Conservation (phyloP, 257 asterid genomes). For the Solanum gandarillasii region DNA sequence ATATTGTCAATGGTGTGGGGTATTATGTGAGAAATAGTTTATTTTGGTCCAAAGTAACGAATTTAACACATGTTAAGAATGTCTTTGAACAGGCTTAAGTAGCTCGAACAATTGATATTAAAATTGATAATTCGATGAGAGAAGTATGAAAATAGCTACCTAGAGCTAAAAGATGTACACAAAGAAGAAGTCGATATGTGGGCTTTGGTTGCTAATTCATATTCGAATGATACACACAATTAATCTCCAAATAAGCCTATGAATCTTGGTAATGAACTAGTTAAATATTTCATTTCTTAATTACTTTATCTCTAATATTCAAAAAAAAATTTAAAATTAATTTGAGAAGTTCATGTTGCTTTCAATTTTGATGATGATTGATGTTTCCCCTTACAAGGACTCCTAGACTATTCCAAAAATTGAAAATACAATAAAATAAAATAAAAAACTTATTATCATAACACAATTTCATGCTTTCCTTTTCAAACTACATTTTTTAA, state of each 20-base stretch:
- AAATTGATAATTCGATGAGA: background rate
- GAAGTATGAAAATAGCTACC: background rate
- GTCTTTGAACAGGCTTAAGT: background rate
- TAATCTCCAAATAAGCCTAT: background rate
- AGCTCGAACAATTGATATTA: background rate
- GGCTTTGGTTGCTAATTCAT: background rate
- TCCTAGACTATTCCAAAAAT: background rate
- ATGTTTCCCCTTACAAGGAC: background rate
- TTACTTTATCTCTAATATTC: background rate
- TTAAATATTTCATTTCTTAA: background rate
- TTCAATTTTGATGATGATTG: background rate
- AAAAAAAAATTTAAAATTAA: background rate
- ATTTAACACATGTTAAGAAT: no score
- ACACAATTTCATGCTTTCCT: background rate
- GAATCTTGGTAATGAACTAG: background rate
- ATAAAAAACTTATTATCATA: background rate
- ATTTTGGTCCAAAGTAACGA: background rate
- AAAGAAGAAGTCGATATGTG: background rate
- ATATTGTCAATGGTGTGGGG: background rate
- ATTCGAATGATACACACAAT: background rate
- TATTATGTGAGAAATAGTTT: no score
- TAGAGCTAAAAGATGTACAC: background rate
- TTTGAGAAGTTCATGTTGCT: background rate
- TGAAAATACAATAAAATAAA: background rate
- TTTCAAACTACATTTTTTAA: background rate